A percentile compares a stretch with the other conserved stretches of the same genome.
phyloP scores from a whole-genome alignment of 805 yeast species.

The Yamadazyma tumulicola region DNA sequence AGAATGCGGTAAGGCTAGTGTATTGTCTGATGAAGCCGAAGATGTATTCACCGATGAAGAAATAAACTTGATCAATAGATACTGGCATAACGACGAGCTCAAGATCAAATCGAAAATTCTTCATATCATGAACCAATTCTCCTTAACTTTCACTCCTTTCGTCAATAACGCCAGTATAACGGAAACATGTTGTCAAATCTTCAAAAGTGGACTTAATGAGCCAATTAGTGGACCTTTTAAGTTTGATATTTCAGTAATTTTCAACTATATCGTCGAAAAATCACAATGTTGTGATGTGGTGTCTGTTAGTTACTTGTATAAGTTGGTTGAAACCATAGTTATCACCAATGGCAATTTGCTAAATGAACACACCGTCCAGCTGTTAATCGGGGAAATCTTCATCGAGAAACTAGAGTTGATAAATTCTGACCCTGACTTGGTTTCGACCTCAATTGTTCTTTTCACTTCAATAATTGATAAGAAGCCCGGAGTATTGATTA shows the following conservation, averaged over 20 bases:
- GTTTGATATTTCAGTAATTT: constrained; percentile 38
- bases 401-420: constrained; percentile 31
- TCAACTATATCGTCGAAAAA: constrained; percentile 38
- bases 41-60: constrained; percentile 36
- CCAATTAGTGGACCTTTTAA: constrained; percentile 64
- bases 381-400: constrained; percentile 38
- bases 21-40: constrained; percentile 51
- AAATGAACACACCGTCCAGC: constrained; percentile 27
- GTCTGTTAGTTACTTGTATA: constrained; percentile 43
- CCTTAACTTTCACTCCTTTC: constrained; percentile 35
- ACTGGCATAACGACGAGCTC: constrained; percentile 50
- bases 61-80: constrained; percentile 22
- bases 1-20: constrained; percentile 71
- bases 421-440: constrained; percentile 55
- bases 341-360: constrained; percentile 32
- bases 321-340: constrained; percentile 44
- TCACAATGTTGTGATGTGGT: constrained; percentile 21
- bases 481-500: constrained; percentile 44
- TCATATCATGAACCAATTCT: constrained; percentile 37
- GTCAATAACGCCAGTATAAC: constrained; percentile 47
- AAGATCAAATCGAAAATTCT: constrained; percentile 42
- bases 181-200: constrained; percentile 60
- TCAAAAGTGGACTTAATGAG: constrained; percentile 65
- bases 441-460: constrained; percentile 50
- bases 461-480: constrained; percentile 47